phyloP scores from a whole-genome alignment of 495 filamentous ascomycete genomes.

The Mycothermus thermophilus region DNA sequence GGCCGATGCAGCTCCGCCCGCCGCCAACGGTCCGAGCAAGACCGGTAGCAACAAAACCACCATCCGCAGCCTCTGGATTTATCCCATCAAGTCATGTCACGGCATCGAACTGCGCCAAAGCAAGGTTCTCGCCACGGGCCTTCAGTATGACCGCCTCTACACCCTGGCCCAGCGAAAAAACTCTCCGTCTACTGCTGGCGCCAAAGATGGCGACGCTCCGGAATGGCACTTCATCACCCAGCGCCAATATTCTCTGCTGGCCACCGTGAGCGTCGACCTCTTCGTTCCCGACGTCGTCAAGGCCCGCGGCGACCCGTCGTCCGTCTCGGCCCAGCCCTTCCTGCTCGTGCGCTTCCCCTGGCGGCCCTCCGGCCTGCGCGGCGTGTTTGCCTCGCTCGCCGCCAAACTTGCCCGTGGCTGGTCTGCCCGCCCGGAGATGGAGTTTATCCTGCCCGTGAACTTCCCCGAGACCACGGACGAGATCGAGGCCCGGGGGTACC shows the following conservation, averaged over 20 bases:
- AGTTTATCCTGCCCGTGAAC: constrained; percentile 51
- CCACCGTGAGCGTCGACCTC: constrained; percentile 61
- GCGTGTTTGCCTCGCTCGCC: constrained; percentile 22
- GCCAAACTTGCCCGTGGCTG: constrained; percentile 34
- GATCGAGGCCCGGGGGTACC: constrained; percentile 42
- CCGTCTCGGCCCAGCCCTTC: constrained; percentile 36
- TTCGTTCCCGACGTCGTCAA: constrained; percentile 60
- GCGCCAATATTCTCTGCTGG: constrained; percentile 54
- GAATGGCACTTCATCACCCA: constrained; percentile 75
- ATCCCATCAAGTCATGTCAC: constrained; percentile 77
- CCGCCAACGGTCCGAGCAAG: constrained; percentile 19
- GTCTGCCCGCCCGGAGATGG: constrained; percentile 31
- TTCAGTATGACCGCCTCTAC: constrained; percentile 77
- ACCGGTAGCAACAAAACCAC: constrained; percentile 13
- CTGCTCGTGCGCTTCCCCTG: constrained; percentile 49
- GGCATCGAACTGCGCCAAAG: constrained; percentile 59
- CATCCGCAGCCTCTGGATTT: constrained; percentile 72
- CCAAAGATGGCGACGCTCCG: constrained; percentile 32
- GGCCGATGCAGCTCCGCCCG: constrained; percentile 4
- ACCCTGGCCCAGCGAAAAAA: constrained; percentile 58
- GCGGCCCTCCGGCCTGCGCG: constrained; percentile 31
- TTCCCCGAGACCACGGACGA: constrained; percentile 41
- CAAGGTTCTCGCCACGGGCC: constrained; percentile 54
- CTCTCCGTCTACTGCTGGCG: constrained; percentile 29
- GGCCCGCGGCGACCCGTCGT: constrained; percentile 23